phyloP scores from a whole-genome alignment of 345 rosid genomes.

The Hevea brasiliensis region DNA sequence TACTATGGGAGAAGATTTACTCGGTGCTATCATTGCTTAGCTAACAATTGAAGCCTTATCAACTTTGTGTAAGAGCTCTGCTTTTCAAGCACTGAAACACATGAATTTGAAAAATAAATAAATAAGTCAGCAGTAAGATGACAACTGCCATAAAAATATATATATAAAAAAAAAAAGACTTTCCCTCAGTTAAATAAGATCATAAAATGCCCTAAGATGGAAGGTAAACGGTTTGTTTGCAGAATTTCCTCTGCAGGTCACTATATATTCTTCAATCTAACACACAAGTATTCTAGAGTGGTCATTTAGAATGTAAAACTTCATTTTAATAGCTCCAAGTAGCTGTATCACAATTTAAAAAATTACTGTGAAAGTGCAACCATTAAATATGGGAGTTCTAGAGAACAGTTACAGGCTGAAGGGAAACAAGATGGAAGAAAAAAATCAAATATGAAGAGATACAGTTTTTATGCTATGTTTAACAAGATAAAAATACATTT shows the following conservation, averaged over 20 bases:
- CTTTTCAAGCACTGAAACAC: conserved; percentile 18
- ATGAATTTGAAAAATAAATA: background rate
- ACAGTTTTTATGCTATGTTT: too few relatives aligned
- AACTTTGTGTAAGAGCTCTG: conserved; percentile 2
- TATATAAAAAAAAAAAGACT: too few relatives aligned
- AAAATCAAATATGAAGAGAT: too few relatives aligned
- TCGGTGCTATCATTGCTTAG: conserved; percentile 51
- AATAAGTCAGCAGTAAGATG: background rate
- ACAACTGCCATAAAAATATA: background rate
- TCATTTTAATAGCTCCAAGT: background rate
- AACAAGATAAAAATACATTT: too few relatives aligned
- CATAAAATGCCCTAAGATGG: background rate
- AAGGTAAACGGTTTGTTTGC: background rate
- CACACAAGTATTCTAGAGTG: background rate
- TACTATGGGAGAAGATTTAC: conserved; percentile 37
- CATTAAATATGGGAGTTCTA: background rate
- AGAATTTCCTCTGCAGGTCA: background rate
- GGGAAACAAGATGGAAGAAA: background rate
- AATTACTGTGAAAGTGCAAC: too few relatives aligned
- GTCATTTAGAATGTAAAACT: too few relatives aligned
- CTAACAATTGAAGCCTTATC: conserved; percentile 31
- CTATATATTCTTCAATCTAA: background rate
- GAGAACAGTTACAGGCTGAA: background rate
- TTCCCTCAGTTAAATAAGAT: conserved; percentile 2
- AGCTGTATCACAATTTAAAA: background rate